Conservation (phyloP, 2,329 filamentous ascomycete genomes). For the Bertia moriformis region DNA sequence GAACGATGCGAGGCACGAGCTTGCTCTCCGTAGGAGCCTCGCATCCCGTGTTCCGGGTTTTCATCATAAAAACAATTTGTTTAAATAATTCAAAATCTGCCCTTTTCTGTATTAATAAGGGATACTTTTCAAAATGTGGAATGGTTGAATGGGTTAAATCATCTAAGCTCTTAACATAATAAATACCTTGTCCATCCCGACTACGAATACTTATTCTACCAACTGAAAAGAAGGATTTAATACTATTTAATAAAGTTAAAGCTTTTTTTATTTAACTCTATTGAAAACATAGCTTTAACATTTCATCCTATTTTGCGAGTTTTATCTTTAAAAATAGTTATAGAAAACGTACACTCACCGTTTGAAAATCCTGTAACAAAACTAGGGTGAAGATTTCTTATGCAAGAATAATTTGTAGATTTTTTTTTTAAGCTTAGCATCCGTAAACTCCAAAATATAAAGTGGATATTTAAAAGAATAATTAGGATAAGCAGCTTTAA, state of each 20-base stretch:
- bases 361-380: constrained; percentile 3
- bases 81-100: constrained; percentile 2
- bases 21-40: too few species aligned
- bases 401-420: not conserved
- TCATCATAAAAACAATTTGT: not conserved
- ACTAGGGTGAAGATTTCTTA: constrained; percentile 1
- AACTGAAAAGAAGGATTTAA: constrained; percentile 2
- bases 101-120: constrained; percentile 1
- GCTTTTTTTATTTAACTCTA: constrained; percentile 3
- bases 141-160: constrained; percentile 2
- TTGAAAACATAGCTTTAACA: constrained; percentile 1
- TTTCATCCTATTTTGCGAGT: constrained; percentile 2
- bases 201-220: constrained; percentile 2
- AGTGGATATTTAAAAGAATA: too few species aligned
- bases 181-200: not conserved
- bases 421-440: too few species aligned
- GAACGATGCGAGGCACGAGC: too few species aligned
- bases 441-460: too few species aligned
- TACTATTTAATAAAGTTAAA: constrained; percentile 3
- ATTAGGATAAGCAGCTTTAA: too few species aligned
- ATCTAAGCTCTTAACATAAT: constrained; percentile 2
- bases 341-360: constrained; percentile 1
- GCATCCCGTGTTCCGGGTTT: too few species aligned
- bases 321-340: constrained; percentile 1
- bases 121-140: constrained; percentile 3